Conservation (phyloP, 768 basidiomycete species). For the Termitomyces sp. region DNA sequence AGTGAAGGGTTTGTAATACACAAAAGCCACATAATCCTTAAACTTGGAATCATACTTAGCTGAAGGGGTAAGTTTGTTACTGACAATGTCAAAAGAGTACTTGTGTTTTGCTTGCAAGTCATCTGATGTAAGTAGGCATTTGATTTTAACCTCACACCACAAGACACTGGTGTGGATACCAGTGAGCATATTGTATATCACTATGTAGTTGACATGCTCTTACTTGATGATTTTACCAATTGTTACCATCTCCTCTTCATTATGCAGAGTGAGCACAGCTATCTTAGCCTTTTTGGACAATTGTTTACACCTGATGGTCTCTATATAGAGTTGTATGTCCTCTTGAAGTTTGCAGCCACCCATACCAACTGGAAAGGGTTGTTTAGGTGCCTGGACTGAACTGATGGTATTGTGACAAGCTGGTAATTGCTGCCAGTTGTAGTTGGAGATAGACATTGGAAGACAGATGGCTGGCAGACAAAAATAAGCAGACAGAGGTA, state of each 20-base stretch:
- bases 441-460: conserved; percentile 51
- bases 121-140: conserved; percentile 74
- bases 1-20: too few relatives aligned
- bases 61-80: conserved; percentile 96
- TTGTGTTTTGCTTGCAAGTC: conserved; percentile 91
- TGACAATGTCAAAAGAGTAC: conserved; percentile 95
- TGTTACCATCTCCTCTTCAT: conserved; percentile 47
- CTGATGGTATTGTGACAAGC: conserved; percentile 71
- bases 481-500: conserved; percentile 5
- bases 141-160: conserved; percentile 92
- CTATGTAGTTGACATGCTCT: conserved; percentile 95
- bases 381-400: conserved; percentile 33
- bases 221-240: conserved; percentile 97
- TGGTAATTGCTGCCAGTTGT: conserved; percentile 37
- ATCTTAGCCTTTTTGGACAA: conserved; percentile 66
- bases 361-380: conserved; percentile 21
- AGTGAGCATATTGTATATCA: conserved; percentile 99
- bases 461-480: conserved; percentile 21
- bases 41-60: conserved; percentile 99
- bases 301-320: conserved; percentile 78
- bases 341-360: conserved; percentile 56
- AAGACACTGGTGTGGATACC: conserved; percentile 96
- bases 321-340: conserved; percentile 87
- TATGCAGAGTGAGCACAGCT: conserved; percentile 41
- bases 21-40: conserved; percentile 98